These are phyloP conservation scores for Russula compacta DNA, from an alignment of 768 basidiomycete genomes.

Conservation along the genomic window DNA sequence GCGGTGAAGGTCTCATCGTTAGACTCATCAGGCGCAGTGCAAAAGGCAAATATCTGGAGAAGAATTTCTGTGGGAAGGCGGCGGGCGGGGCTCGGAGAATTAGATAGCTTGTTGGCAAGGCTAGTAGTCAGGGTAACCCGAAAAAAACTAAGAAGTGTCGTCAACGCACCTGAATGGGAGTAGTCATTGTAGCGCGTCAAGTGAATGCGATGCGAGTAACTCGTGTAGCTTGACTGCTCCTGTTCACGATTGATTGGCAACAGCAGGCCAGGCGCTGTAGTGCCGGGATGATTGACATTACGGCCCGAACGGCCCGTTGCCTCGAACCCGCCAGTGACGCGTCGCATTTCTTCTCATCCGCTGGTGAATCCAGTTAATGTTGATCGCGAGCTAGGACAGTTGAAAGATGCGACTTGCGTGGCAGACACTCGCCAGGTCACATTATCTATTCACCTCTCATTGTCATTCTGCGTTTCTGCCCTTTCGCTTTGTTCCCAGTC, in stretches of 20 bases:
- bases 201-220: background rate
- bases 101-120: background rate
- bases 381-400: background rate
- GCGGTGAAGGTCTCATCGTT: conserved; percentile 11
- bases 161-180: conserved; percentile 4
- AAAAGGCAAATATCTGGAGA: conserved; percentile 18
- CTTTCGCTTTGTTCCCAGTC: background rate
- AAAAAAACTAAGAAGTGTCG: background rate
- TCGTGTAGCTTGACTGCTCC: background rate
- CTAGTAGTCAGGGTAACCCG: background rate
- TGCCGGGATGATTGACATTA: background rate
- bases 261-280: too few relatives aligned
- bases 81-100: background rate
- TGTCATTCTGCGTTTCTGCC: background rate
- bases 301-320: conserved; percentile 1
- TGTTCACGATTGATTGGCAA: too few relatives aligned
- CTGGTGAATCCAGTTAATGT: too few relatives aligned
- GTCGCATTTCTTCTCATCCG: too few relatives aligned
- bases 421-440: conserved; percentile 6
- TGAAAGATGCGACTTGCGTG: background rate
- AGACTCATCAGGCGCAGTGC: conserved; percentile 10
- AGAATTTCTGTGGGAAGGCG: conserved; percentile 20
- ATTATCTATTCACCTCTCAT: background rate
- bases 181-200: background rate
- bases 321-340: too few relatives aligned